Conservation (phyloP, 2,329 filamentous ascomycete genomes). For the Diplodia mutila region DNA sequence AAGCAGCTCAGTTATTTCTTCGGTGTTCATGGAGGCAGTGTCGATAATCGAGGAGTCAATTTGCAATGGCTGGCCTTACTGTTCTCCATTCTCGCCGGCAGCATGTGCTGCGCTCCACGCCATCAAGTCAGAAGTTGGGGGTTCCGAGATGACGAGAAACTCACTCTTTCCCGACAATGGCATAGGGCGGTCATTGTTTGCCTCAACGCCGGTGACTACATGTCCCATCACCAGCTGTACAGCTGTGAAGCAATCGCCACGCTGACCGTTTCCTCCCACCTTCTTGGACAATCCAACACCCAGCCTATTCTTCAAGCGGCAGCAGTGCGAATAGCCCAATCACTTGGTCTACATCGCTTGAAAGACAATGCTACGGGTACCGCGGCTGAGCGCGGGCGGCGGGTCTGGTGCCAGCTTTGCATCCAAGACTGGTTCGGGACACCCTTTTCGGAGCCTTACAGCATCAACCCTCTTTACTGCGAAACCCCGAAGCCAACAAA, state of each 20-base stretch:
- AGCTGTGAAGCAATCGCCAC: constrained; percentile 52
- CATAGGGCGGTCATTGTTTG: constrained; percentile 51
- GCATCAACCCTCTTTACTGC: constrained; percentile 43
- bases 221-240: constrained; percentile 43
- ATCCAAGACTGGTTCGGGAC: constrained; percentile 51
- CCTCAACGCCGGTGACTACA: constrained; percentile 53
- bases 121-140: constrained; percentile 47
- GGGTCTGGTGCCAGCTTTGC: constrained; percentile 46
- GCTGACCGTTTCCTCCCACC: constrained; percentile 55
- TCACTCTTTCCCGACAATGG: constrained; percentile 50
- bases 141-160: constrained; percentile 47
- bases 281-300: constrained; percentile 54
- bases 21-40: constrained; percentile 37
- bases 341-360: constrained; percentile 51
- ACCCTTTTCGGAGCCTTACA: constrained; percentile 46
- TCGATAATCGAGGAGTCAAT: constrained; percentile 40
- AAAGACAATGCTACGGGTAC: constrained; percentile 31
- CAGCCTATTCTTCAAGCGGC: constrained; percentile 52
- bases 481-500: constrained; percentile 40
- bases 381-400: constrained; percentile 42
- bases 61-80: constrained; percentile 54
- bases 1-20: constrained; percentile 46
- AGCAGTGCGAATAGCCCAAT: constrained; percentile 53
- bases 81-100: constrained; percentile 50
- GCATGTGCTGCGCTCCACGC: constrained; percentile 48